Evolutionary conservation across 495 filamentous ascomycete genomes (phyloP).

Genomic region (Tuber calosporum): DNA sequence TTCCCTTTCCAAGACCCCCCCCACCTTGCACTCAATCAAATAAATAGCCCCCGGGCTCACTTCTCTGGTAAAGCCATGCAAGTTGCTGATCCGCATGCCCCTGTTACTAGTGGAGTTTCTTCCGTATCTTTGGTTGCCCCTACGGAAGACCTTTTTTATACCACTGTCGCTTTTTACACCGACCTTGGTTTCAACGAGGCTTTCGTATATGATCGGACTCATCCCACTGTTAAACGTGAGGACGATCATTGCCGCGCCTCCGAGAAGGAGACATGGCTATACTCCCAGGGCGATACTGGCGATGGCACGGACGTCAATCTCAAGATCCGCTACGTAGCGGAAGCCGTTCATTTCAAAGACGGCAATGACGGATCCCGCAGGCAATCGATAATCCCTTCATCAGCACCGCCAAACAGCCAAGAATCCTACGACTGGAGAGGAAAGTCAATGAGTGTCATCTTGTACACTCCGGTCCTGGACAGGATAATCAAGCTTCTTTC

Average conservation of each 20-base stretch:
- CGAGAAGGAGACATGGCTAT: conserved; percentile 42
- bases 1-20: background rate
- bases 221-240: conserved; percentile 30
- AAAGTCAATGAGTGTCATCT: conserved; percentile 30
- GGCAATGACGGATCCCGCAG: conserved; percentile 11
- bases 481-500: conserved; percentile 25
- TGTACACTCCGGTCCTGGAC: conserved; percentile 29
- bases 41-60: background rate
- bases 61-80: conserved; percentile 20
- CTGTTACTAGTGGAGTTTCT: conserved; percentile 38
- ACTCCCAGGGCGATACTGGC: conserved; percentile 21
- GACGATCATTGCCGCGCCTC: conserved; percentile 39
- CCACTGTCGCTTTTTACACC: conserved; percentile 40
- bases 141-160: conserved; percentile 39
- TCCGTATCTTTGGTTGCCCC: conserved; percentile 40
- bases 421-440: conserved; percentile 39
- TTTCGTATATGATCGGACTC: conserved; percentile 38
- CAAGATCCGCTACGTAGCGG: conserved; percentile 37
- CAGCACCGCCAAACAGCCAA: conserved; percentile 6
- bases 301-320: conserved; percentile 32
- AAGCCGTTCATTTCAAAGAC: conserved; percentile 33
- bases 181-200: conserved; percentile 39
- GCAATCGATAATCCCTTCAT: conserved; percentile 7
- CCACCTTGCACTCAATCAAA: background rate
- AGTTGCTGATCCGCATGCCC: conserved; percentile 19